phyloP scores from a whole-genome alignment of 345 rosid species.

The Diplotaxis tenuifolia region DNA sequence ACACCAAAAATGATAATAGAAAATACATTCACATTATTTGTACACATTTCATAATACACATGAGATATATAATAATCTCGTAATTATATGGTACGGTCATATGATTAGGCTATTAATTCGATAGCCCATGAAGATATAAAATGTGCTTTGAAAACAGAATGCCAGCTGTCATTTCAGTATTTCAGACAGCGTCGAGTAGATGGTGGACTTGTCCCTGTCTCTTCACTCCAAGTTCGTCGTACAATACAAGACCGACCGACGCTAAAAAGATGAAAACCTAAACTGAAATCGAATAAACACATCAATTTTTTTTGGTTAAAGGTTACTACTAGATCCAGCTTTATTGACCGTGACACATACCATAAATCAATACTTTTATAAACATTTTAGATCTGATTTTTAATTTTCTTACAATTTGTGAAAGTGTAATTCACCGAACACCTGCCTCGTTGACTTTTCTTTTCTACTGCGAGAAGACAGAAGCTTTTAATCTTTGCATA shows the following conservation, averaged over 20 bases:
- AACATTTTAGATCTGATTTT: no score
- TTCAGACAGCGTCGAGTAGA: constrained; percentile 29
- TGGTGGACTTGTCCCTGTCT: constrained; percentile 17
- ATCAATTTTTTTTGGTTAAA: background rate
- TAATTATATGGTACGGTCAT: background rate
- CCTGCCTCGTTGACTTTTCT: constrained; percentile 41
- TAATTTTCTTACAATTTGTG: no score
- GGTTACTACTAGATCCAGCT: background rate
- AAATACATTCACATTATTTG: no score
- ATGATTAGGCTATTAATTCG: constrained; percentile 5
- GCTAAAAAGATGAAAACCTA: background rate
- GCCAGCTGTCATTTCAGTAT: background rate
- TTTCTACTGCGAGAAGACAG: constrained; percentile 3
- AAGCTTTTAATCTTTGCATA: background rate
- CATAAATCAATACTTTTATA: no score
- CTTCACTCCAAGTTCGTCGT: constrained; percentile 10
- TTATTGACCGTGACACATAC: background rate
- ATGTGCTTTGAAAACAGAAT: constrained; percentile 3
- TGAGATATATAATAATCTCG: background rate
- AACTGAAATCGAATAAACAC: background rate
- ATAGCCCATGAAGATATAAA: constrained; percentile 18
- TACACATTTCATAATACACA: no score
- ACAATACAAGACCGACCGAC: constrained; percentile 17
- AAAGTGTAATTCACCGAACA: no score
- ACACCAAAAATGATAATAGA: no score